Evolutionary conservation across 225 moss, liverwort and hornwort genomes (phyloP).

Genomic region (Marchantia paleacea): DNA sequence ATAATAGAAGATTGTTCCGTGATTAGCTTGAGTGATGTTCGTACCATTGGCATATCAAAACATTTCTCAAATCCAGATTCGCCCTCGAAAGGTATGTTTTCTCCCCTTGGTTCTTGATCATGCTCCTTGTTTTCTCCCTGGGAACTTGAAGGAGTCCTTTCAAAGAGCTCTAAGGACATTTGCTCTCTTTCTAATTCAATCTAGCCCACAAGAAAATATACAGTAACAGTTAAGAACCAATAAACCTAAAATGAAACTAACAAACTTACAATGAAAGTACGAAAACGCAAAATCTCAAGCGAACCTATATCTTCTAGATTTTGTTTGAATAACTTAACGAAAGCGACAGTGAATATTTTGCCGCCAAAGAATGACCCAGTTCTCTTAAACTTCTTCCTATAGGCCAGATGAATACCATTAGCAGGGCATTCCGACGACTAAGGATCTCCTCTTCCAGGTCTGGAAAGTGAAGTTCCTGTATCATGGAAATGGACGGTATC

Average conservation of each 20-base stretch:
- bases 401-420: slow-evolving; percentile 28
- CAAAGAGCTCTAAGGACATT: slow-evolving; percentile 28
- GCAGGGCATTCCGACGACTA: slow-evolving; percentile 31
- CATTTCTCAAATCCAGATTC: slow-evolving; percentile 14
- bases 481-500: slow-evolving; percentile 3
- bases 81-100: slow-evolving; percentile 1
- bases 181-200: slow-evolving; percentile 38
- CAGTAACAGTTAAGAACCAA: background rate
- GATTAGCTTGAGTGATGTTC: background rate
- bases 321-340: background rate
- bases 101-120: slow-evolving; percentile 16
- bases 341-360: background rate
- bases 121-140: slow-evolving; percentile 7
- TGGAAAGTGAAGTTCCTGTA: slow-evolving; percentile 24
- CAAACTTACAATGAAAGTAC: background rate
- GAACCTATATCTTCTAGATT: too few species aligned
- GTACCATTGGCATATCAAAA: background rate
- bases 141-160: slow-evolving; percentile 20
- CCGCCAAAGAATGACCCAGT: background rate
- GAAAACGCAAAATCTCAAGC: background rate
- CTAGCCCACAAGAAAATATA: slow-evolving; percentile 11
- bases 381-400: background rate
- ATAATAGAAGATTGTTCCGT: background rate
- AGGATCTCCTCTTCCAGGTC: slow-evolving; percentile 24
- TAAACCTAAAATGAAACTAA: too few species aligned